These are phyloP conservation scores for Myxozyma mucilagina DNA, from an alignment of 805 yeast species.

Conservation along the genomic window DNA sequence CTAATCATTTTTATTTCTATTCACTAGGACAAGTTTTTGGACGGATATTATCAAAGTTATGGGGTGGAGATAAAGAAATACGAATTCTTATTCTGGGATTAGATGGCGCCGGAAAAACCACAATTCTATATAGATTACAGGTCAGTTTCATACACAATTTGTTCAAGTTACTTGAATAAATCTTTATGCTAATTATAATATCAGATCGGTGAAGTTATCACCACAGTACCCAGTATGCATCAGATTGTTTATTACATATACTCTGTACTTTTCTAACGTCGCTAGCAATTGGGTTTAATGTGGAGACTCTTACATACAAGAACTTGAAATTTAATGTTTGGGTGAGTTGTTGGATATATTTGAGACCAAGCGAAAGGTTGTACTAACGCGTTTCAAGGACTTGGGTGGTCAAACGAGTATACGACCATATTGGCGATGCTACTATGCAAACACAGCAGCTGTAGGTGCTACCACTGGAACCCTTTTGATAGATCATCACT, in stretches of 20 bases:
- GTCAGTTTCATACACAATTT: constrained; percentile 53
- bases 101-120: constrained; percentile 94
- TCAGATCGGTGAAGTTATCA: constrained; percentile 71
- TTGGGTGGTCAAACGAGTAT: constrained; percentile 94
- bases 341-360: constrained; percentile 39
- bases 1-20: background rate
- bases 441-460: constrained; percentile 90
- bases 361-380: background rate
- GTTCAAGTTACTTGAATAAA: background rate
- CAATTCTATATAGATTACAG: constrained; percentile 86
- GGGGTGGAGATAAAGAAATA: constrained; percentile 77
- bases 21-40: constrained; percentile 80
- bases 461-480: constrained; percentile 39
- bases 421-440: constrained; percentile 93
- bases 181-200: background rate
- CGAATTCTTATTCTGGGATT: constrained; percentile 85
- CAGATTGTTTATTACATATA: background rate
- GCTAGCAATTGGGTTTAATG: constrained; percentile 57
- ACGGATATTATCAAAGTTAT: constrained; percentile 76
- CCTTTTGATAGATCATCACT: background rate
- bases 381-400: constrained; percentile 43
- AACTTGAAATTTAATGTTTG: constrained; percentile 83
- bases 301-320: constrained; percentile 78
- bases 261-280: background rate
- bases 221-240: constrained; percentile 70